These are phyloP conservation scores for Setomelanomma holmii DNA, from an alignment of 2,329 filamentous ascomycete genomes.

Conservation along the genomic window DNA sequence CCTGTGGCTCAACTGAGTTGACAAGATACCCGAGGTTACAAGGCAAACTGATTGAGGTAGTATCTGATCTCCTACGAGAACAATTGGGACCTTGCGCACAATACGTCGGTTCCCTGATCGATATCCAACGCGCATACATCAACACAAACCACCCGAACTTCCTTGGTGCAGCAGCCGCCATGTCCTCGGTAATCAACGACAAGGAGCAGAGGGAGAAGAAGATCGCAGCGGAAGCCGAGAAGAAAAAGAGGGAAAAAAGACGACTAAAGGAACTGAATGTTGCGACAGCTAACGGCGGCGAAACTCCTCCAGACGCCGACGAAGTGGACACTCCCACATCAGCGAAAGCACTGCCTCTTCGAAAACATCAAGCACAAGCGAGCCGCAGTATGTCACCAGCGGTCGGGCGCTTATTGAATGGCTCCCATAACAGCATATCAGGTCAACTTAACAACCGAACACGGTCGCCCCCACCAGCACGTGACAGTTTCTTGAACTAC, in stretches of 20 bases:
- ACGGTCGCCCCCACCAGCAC: conserved; percentile 68
- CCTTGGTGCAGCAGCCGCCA: conserved; percentile 92
- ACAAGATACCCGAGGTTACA: conserved; percentile 91
- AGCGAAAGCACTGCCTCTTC: conserved; percentile 60
- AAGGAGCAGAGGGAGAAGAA: conserved; percentile 95
- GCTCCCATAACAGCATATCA: conserved; percentile 61
- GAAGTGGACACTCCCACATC: conserved; percentile 61
- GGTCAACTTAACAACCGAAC: conserved; percentile 70
- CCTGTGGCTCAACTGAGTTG: conserved; percentile 93
- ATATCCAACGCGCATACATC: conserved; percentile 97
- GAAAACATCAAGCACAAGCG: conserved; percentile 67
- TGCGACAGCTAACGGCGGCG: conserved; percentile 52
- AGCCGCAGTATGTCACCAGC: conserved; percentile 84
- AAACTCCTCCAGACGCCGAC: conserved; percentile 71
- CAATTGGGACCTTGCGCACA: conserved; percentile 85
- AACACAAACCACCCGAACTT: conserved; percentile 99
- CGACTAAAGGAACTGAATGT: conserved; percentile 81
- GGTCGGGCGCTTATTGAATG: conserved; percentile 70
- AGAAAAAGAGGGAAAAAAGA: conserved; percentile 82
- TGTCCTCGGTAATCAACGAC: conserved; percentile 94
- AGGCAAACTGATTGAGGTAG: conserved; percentile 96
- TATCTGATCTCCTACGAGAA: conserved; percentile 93
- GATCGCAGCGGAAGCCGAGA: conserved; percentile 79
- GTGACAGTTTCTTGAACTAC: conserved; percentile 96
- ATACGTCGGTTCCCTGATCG: conserved; percentile 96